Evolutionary conservation across 2,329 filamentous ascomycete species (phyloP), one percentile per base, ranked within the genome.

Genomic region (Fusarium sp.): DNA sequence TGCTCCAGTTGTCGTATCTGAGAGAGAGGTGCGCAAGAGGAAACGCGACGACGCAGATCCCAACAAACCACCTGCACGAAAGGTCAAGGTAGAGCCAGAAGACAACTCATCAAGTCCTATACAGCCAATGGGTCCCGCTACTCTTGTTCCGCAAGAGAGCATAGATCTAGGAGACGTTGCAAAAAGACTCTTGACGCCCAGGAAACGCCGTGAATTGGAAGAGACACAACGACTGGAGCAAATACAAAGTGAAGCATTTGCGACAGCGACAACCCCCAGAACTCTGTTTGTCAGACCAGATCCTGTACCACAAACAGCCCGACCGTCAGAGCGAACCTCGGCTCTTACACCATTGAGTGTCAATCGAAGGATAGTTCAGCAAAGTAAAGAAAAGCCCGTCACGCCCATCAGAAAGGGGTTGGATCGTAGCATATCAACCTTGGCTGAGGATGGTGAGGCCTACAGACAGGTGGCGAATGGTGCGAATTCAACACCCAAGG

Each of bases 121-220:
- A 19, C 22, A 67, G 13, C 51, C 68, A 3, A 42, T 57, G 4
- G 63, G 64, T 3, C 59, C 68, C 7, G 57, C 53, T 40, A 58
- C 59, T 7, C 57, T 80, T 56, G 67, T 75, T 19, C 76, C 80
- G 1, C 78, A 83, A 36, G 86, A 87, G 47, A 89, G 85, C 50
- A 79, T 89, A 46, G 87, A 90, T 68, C 77, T 90, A 2, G 77
- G 73, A 12, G 72, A 76, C 13, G 73, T 74, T 35, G 71, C 60
- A 8, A 71, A 74, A 29, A 70, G 50, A 35, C 66, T 77, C n/a
- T 63, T 67, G 24, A 79, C 76, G 1, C 77, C 77, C 3, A 70
- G 76, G 40, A 78, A 78, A 52, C 73, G 71, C 9, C 75, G 70
- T 19, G 61, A 68, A 6, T 29, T 69, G 11, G 70, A 73, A 32